A percentile compares a stretch with the other conserved stretches of the same genome.
Evolutionary conservation across 345 rosid species (phyloP).

Genomic region (Eucalyptus marginata): DNA sequence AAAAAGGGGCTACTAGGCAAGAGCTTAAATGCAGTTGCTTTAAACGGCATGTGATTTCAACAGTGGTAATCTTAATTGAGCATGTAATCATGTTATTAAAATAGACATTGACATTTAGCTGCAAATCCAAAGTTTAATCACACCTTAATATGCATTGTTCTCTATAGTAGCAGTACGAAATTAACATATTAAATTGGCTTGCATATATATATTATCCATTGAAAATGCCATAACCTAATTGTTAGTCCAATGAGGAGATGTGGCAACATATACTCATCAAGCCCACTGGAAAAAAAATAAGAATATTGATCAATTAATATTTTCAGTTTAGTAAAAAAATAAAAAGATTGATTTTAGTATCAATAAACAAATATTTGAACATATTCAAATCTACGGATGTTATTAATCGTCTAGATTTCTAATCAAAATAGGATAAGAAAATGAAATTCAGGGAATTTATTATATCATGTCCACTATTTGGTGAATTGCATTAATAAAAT

Average conservation of each 20-base stretch:
- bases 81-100: not conserved
- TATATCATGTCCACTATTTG: too few species aligned
- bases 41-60: not conserved
- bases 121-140: not conserved
- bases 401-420: accelerated
- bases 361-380: not conserved
- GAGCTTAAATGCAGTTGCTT: not conserved
- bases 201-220: not conserved
- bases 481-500: too few species aligned
- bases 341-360: not conserved
- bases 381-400: too few species aligned
- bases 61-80: not conserved
- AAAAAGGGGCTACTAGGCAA: not conserved
- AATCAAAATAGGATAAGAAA: too few species aligned
- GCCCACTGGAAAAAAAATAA: not conserved
- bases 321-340: not conserved
- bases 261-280: not conserved
- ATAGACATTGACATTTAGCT: not conserved
- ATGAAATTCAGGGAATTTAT: too few species aligned
- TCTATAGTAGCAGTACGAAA: not conserved
- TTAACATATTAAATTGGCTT: not conserved
- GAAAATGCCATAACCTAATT: not conserved
- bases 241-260: not conserved
- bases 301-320: not conserved
- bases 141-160: not conserved